Evolutionary conservation across 2,329 filamentous ascomycete genomes (phyloP).

Genomic region (Curvularia hawaiiensis): DNA sequence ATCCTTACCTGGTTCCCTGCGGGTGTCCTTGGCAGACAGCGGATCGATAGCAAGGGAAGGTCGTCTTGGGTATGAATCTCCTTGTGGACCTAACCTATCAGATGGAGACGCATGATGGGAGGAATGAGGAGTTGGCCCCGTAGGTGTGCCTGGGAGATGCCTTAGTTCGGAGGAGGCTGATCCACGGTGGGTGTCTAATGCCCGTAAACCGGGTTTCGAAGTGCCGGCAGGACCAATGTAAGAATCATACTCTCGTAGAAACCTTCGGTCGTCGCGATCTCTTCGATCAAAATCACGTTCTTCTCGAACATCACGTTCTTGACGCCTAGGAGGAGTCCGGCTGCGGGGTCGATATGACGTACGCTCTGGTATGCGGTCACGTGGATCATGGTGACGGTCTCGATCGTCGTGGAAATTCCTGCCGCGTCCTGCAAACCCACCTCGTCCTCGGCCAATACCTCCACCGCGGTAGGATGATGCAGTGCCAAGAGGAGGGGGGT

Average conservation of each 20-base stretch:
- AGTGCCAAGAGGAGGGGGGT: constrained; percentile 62
- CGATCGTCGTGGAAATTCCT: constrained; percentile 56
- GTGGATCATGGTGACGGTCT: constrained; percentile 55
- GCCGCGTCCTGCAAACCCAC: constrained; percentile 54
- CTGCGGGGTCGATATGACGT: constrained; percentile 65
- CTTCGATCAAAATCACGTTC: constrained; percentile 48
- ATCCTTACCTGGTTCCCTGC: constrained; percentile 50
- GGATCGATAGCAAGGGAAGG: constrained; percentile 45
- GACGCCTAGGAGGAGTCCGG: constrained; percentile 63
- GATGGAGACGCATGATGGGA: constrained; percentile 40
- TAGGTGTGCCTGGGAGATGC: constrained; percentile 41
- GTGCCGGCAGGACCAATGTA: constrained; percentile 45
- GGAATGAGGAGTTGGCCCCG: constrained; percentile 40
- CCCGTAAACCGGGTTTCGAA: constrained; percentile 36
- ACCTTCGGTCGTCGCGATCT: constrained; percentile 50
- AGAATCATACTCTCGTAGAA: constrained; percentile 53
- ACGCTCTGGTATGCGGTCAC: constrained; percentile 40
- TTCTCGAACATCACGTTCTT: constrained; percentile 56
- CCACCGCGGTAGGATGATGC: constrained; percentile 59
- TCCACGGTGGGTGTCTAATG: constrained; percentile 40
- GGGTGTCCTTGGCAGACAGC: constrained; percentile 37
- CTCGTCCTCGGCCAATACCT: constrained; percentile 57
- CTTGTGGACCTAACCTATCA: constrained; percentile 39
- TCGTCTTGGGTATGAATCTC: constrained; percentile 45
- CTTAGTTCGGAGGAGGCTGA: constrained; percentile 36